Evolutionary conservation across 768 basidiomycete genomes (phyloP), one percentile per base, ranked within the genome.

Genomic region (Collybia mongolica): DNA sequence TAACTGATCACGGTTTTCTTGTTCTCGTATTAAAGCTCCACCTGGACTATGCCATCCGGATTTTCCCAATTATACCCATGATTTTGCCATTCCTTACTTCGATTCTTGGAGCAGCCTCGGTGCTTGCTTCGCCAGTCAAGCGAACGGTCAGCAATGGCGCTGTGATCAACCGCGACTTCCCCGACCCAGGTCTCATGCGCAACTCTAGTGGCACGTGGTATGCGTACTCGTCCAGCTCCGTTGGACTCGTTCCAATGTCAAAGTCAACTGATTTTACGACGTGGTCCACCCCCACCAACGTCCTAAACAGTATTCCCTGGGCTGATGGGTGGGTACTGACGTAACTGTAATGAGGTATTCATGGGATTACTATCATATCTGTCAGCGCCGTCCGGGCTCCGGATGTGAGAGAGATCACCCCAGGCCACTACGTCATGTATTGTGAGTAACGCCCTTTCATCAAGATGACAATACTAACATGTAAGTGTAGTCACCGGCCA

Each of bases 71-170:
- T 14, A 14, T 32, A 32, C 2, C n/a, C n/a, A 24, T 24, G 18
- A 46, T 46, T 17, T 32, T 46, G 45, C 12, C 28, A 32, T 8
- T 9, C 19, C 8, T 46, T 2, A 8, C 24, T 17, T 1, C 45
- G n/a, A 20, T 46, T 20, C 4, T 46, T 18, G 45, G 45, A 15
- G 29, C 45, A 46, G 28, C 32, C 11, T 11, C 29, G 1, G 45
- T 32, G 8, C 28, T 46, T 4, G 28, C 45, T 8, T 20, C 24
- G 5, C 45, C 45, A 8, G 12, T 46, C 32, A 46, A 46, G 24
- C 45, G 45, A 35, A 46, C 45, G n/a, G 32, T 46, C 18, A 46
- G 45, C 45, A 46, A 46, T 36, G 45, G 45, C 32, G 45, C 45
- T 36, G 45, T 46, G 6, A 46, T 46, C 45, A 46, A 46, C 45